Evolutionary conservation across 2,329 filamentous ascomycete genomes (phyloP).

Genomic region (Aspergillus ustus): DNA sequence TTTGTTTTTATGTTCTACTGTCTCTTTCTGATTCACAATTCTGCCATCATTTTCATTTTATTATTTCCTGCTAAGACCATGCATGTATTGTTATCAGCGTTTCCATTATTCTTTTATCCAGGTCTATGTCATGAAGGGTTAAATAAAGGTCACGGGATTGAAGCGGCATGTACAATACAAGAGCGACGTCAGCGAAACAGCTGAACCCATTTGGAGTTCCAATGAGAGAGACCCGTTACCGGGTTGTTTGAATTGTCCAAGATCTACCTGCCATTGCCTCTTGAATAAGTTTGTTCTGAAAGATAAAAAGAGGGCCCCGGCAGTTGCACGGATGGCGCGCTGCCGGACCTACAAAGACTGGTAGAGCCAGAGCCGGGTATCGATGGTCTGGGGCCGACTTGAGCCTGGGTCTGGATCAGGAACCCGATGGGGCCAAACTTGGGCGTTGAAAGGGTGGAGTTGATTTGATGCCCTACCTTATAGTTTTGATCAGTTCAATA

Average conservation of each 20-base stretch:
- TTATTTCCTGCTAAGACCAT: background rate
- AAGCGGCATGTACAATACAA: slow-evolving; percentile 17
- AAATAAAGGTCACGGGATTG: slow-evolving; percentile 7
- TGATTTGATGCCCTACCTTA: slow-evolving; percentile 4
- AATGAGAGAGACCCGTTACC: slow-evolving; percentile 11
- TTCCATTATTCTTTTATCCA: slow-evolving; percentile 4
- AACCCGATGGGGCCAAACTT: slow-evolving; percentile 14
- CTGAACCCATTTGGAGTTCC: background rate
- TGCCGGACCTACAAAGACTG: background rate
- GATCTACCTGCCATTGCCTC: background rate
- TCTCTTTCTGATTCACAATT: background rate
- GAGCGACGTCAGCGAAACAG: slow-evolving; percentile 10
- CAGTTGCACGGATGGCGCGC: background rate
- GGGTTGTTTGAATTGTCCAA: background rate
- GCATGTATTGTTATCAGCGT: slow-evolving; percentile 11
- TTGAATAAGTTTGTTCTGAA: background rate
- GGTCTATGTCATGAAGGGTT: slow-evolving; percentile 5
- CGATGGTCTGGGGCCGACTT: background rate
- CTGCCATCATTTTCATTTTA: slow-evolving; percentile 1
- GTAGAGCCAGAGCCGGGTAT: slow-evolving; percentile 11
- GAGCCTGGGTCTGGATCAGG: slow-evolving; percentile 12
- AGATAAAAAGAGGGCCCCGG: background rate
- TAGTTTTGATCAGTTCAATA: background rate
- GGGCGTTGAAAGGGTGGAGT: slow-evolving; percentile 9
- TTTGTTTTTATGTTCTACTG: background rate